Conservation (phyloP, 495 filamentous ascomycete species). For the Oidiodendron maius region DNA sequence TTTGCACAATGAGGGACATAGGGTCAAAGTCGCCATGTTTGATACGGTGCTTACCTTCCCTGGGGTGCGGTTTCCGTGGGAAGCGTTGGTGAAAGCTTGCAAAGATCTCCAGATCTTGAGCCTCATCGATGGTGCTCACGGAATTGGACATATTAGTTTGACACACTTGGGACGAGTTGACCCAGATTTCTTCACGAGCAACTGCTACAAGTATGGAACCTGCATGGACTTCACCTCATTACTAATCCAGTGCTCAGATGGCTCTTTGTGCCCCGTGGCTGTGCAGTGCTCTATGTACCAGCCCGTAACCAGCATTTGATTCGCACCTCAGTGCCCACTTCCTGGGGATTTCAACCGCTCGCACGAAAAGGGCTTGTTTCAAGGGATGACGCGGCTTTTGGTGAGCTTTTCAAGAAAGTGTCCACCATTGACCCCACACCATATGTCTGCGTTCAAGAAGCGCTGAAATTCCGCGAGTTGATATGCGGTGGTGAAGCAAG, state of each 20-base stretch:
- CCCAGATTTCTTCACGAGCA: constrained; percentile 79
- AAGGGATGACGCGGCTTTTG: background rate
- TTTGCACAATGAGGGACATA: constrained; percentile 35
- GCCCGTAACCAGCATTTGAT: constrained; percentile 65
- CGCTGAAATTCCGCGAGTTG: constrained; percentile 58
- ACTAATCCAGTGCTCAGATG: constrained; percentile 36
- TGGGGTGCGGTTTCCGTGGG: constrained; percentile 74
- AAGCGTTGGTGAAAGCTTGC: constrained; percentile 54
- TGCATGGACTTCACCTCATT: background rate
- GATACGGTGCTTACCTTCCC: constrained; percentile 74
- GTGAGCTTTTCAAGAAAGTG: background rate
- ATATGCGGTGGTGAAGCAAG: constrained; percentile 68
- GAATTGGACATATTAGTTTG: constrained; percentile 72
- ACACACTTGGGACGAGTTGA: constrained; percentile 33
- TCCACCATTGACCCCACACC: constrained; percentile 62
- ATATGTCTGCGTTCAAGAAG: constrained; percentile 64
- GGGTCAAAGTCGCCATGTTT: constrained; percentile 58
- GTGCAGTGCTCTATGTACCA: constrained; percentile 75
- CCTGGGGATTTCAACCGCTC: background rate
- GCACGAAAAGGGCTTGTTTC: background rate
- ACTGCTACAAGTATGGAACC: constrained; percentile 62
- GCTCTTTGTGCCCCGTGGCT: constrained; percentile 74
- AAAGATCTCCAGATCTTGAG: constrained; percentile 50
- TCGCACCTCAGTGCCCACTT: constrained; percentile 45
- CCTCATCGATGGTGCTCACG: constrained; percentile 73